phyloP scores from a whole-genome alignment of 257 asterid species.

The Gentiana dahurica region DNA sequence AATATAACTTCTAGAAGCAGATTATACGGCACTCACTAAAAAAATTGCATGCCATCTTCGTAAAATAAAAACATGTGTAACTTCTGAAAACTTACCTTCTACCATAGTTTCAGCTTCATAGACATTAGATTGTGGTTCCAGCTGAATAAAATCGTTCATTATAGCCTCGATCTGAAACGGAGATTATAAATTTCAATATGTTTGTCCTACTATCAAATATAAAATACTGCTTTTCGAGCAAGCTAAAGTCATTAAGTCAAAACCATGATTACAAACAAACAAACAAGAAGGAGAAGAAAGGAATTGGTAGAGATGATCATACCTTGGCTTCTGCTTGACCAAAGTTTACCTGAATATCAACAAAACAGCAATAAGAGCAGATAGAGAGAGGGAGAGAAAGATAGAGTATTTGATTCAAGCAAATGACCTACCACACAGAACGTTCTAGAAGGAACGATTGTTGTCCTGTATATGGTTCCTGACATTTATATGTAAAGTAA shows the following conservation, averaged over 20 bases:
- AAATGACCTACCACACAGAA: too few relatives aligned
- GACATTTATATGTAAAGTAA: too few relatives aligned
- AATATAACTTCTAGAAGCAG: neutral
- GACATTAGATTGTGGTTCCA: conserved; percentile 65
- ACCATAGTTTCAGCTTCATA: conserved; percentile 84
- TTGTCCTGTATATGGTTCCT: too few relatives aligned
- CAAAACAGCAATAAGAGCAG: neutral
- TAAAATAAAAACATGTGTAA: conserved; percentile 1
- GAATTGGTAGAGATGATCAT: conserved; percentile 12
- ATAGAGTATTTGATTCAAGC: neutral
- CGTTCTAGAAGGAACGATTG: too few relatives aligned
- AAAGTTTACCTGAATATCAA: conserved; percentile 62
- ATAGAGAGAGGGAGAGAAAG: neutral
- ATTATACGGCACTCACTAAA: too few relatives aligned
- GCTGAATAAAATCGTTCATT: conserved; percentile 80
- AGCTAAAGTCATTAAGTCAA: too few relatives aligned
- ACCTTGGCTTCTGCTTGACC: conserved; percentile 96
- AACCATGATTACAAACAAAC: too few relatives aligned
- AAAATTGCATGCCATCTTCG: conserved; percentile 2
- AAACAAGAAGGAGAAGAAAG: neutral
- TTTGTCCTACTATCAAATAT: neutral
- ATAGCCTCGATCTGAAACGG: conserved; percentile 70
- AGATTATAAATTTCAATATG: neutral
- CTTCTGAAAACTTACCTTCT: conserved; percentile 47
- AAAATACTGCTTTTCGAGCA: neutral